Base-by-base conservation (phyloP, 2,329 filamentous ascomycete genomes). In the Ceratocystis lukuohia region DNA sequence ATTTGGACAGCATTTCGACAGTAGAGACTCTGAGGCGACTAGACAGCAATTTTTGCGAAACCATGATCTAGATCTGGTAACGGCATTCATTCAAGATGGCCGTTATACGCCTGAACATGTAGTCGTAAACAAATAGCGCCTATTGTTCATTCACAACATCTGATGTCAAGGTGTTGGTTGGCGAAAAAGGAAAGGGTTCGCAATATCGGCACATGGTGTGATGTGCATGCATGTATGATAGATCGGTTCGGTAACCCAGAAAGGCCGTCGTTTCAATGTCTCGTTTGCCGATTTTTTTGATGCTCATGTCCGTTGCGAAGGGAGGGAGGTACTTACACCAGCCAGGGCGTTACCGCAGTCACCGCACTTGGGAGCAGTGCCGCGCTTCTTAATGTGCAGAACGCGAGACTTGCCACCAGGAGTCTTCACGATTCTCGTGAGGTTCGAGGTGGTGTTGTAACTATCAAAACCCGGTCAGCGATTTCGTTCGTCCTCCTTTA, bases 341-440 rank as follows among this genome's bases (percentile, higher is more conserved):
- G 91, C 86, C 76, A 99, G 88, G 84, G 97, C 97, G 83, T 86
- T 86, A 77, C 94, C 94, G 78, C 95, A 99, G 85, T 99, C 94
- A 85, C 95, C 90, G 79, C 94, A 99, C 86, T 99, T 99, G 77
- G 94, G 94, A 71, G 92, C 89, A 78, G 91, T 96, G 74, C 92
- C 94, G 79, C 88, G 89, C 91, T 99, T 99, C 89, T 97, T 97
- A 84, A 96, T 92, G 88, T 99, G 93, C 75, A 97, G 89, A 78
- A 96, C 88, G 79, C 94, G 88, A 76, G 96, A 87, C 79, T 93
- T 86, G 79, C 94, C 94, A 79, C 94, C 95, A 73, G 95, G 94
- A 73, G 94, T 99, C 86, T 94, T 94, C 80, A 96, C 80, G 76
- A 95, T 84, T 78, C 94, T 89, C 79, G 94, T 93, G 81, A 91